These are phyloP conservation scores for Monilinia fructicola DNA, from an alignment of 2,329 filamentous ascomycete species.

Conservation along the genomic window DNA sequence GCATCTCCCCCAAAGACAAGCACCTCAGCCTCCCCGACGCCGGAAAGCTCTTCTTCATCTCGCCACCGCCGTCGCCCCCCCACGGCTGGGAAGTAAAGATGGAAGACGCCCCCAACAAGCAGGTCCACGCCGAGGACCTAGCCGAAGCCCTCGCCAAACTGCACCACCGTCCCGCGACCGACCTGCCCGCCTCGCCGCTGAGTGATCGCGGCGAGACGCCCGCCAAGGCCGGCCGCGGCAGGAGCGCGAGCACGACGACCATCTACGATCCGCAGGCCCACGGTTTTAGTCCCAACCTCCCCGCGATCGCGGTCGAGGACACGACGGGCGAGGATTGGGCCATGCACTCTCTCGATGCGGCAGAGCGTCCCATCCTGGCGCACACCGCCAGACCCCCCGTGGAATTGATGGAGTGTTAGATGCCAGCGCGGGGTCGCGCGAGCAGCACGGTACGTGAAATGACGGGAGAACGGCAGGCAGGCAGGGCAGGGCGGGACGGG, in stretches of 20 bases:
- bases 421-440: not conserved
- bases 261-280: slow-evolving; percentile 63
- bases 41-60: slow-evolving; percentile 73
- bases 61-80: slow-evolving; percentile 65
- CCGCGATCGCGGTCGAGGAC: slow-evolving; percentile 66
- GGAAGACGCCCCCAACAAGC: slow-evolving; percentile 69
- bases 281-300: slow-evolving; percentile 55
- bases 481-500: too few species aligned
- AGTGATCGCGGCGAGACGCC: slow-evolving; percentile 40
- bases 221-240: slow-evolving; percentile 37
- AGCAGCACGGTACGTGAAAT: not conserved
- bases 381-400: slow-evolving; percentile 64
- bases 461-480: not conserved
- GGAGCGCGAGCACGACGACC: slow-evolving; percentile 64
- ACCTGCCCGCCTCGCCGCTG: slow-evolving; percentile 46
- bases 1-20: slow-evolving; percentile 54
- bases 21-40: slow-evolving; percentile 67
- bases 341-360: slow-evolving; percentile 45
- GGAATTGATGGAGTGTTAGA: slow-evolving; percentile 55
- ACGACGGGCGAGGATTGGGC: slow-evolving; percentile 52
- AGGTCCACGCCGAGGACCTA: slow-evolving; percentile 67
- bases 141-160: slow-evolving; percentile 65
- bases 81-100: slow-evolving; percentile 68
- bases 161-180: slow-evolving; percentile 46
- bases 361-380: slow-evolving; percentile 52